Base-by-base conservation (phyloP, 805 yeast species). In the Kodamaea nitidulidarum region DNA sequence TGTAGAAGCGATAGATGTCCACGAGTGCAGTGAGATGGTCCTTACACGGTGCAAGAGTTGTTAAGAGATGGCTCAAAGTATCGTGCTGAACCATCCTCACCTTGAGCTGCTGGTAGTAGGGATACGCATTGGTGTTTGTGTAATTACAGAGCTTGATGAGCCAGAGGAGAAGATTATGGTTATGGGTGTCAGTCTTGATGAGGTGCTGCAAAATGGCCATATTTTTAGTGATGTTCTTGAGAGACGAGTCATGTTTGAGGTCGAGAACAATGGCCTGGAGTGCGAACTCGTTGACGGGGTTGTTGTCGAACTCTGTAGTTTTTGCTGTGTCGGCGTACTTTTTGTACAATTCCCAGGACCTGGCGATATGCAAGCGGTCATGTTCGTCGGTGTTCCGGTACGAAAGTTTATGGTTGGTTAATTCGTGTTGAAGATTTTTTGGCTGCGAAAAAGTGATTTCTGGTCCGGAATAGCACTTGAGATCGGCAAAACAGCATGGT, bases 71-170 rank as follows among this genome's bases (percentile, higher is more conserved):
- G 9, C 81, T 74, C 34, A 84, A 56, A 0, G 86, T 75, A 51
- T 90, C 96, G 36, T 72, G 67, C 59, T 91, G 98, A 7, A 88
- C 60, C 62, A 81, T 80, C 52, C 84, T 86, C 48, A 88, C 75
- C 26, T 78, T 76, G 37, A 90, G 58, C 1, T 66, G 52, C 11
- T 70, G 58, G 55, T 74, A 88, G 33, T 78, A 75, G 1, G 72
- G 55, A 22, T 67, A 67, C 7, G 78, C 65, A 35, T 88, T 88
- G 7, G 87, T 51, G 14, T 70, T 53, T 11, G 75, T 66, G 57
- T 84, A 85, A 10, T 30, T 30, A n/a, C 32, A 15, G 2, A 87
- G 54, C 21, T 77, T 70, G 35, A 84, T 70, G 25, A 88, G 63
- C 90, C 93, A 85, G 7, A 86, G 59, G 39, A 80, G 71, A 15